Percentiles rank a stretch among this genome's conserved stretches.
Conservation (phyloP, 495 filamentous ascomycete genomes). For the Neurospora sp. region DNA sequence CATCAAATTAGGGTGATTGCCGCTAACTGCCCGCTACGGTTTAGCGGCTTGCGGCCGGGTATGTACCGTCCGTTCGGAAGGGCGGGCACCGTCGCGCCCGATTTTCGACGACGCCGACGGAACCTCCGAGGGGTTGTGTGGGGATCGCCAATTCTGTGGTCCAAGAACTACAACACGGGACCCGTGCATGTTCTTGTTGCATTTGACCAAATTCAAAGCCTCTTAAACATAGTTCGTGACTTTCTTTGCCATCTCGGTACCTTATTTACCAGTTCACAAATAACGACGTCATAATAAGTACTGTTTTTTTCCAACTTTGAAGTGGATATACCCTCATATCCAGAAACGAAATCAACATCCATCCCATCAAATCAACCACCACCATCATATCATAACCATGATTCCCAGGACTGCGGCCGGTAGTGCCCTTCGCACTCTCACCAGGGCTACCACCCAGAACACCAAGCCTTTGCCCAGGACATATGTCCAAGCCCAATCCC, state of each 20-base stretch:
- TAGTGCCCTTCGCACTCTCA: neutral
- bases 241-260: neutral
- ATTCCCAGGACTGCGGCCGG: neutral
- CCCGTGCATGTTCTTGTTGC: neutral
- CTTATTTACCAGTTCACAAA: neutral
- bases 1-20: neutral
- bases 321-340: neutral
- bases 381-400: neutral
- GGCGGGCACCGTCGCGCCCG: neutral
- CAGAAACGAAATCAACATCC: neutral
- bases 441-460: neutral
- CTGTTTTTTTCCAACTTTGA: neutral
- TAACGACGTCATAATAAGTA: neutral
- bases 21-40: neutral
- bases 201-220: neutral
- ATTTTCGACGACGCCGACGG: neutral
- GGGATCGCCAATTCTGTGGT: neutral
- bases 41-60: neutral
- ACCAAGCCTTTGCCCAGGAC: neutral
- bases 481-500: neutral
- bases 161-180: neutral
- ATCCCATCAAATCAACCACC: neutral
- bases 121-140: neutral
- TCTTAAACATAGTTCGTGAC: neutral
- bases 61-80: neutral